These are phyloP conservation scores for Termitomyces sp. DNA, from an alignment of 1,284 basidiomycete species.

Conservation along the genomic window DNA sequence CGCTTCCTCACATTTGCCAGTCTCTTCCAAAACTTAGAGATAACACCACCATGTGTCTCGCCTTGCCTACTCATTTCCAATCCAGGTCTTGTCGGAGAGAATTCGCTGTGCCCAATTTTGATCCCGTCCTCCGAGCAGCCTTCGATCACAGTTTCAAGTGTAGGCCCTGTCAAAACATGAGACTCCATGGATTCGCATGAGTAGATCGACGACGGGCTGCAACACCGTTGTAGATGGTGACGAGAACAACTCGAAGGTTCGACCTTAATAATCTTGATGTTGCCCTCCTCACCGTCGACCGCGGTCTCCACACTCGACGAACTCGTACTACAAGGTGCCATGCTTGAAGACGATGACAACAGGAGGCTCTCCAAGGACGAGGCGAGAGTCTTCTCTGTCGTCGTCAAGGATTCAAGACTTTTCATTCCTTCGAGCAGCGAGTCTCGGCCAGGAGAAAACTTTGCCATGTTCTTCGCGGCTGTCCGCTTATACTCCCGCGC, in stretches of 20 bases:
- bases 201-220: not conserved
- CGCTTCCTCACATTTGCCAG: not conserved
- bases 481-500: slow-evolving; percentile 28
- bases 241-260: not conserved
- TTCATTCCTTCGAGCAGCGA: not conserved
- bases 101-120: not conserved
- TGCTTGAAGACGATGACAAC: not conserved
- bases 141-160: not conserved
- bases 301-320: not conserved
- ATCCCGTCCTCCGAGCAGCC: not conserved
- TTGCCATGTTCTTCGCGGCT: slow-evolving; percentile 5
- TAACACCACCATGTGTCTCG: not conserved
- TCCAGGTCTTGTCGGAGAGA: not conserved
- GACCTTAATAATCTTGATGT: not conserved
- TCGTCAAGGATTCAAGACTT: slow-evolving; percentile 1
- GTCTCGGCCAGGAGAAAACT: not conserved
- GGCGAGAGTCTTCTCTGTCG: not conserved
- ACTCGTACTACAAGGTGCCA: not conserved
- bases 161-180: not conserved
- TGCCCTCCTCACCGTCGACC: not conserved
- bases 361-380: slow-evolving; percentile 6
- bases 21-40: slow-evolving; percentile 1
- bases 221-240: not conserved
- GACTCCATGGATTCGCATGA: not conserved
- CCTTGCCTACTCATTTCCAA: not conserved